Conservation (phyloP, 108 stramenopile species). For the Cyclotella atomus region DNA sequence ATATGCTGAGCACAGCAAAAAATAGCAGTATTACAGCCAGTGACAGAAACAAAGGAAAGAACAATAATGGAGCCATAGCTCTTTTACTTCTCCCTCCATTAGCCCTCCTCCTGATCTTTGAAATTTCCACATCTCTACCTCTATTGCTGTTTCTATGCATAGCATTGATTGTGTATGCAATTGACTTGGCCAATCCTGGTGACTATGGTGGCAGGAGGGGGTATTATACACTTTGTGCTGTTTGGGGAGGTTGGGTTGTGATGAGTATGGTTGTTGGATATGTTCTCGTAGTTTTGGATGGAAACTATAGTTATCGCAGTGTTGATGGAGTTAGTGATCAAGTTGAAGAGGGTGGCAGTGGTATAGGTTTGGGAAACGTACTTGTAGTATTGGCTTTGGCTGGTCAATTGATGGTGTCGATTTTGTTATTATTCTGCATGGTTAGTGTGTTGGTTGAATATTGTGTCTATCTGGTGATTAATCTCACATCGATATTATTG, state of each 20-base stretch:
- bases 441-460: conserved; percentile 5
- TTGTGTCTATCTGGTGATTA: conserved; percentile 8
- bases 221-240: conserved; percentile 28
- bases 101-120: conserved; percentile 47
- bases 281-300: conserved; percentile 41
- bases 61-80: conserved; percentile 52
- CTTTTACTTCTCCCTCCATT: conserved; percentile 58
- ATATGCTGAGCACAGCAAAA: neutral
- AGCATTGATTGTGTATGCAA: conserved; percentile 53
- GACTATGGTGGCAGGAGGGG: conserved; percentile 32
- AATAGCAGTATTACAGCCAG: neutral
- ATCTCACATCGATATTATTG: neutral
- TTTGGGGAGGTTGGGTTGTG: conserved; percentile 61
- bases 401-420: conserved; percentile 16
- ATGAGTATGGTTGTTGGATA: conserved; percentile 54
- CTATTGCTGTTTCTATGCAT: conserved; percentile 50
- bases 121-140: conserved; percentile 59
- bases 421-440: conserved; percentile 22
- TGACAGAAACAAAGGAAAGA: neutral
- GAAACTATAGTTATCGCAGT: conserved; percentile 18
- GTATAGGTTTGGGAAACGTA: neutral
- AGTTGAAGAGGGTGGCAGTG: neutral
- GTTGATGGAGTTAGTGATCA: neutral
- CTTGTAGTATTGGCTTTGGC: conserved; percentile 1
- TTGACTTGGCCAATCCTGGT: conserved; percentile 72